Percentiles rank a stretch among this genome's conserved stretches.
phyloP scores from a whole-genome alignment of 805 yeast species.

The Trichomonascus vanleenenianus region DNA sequence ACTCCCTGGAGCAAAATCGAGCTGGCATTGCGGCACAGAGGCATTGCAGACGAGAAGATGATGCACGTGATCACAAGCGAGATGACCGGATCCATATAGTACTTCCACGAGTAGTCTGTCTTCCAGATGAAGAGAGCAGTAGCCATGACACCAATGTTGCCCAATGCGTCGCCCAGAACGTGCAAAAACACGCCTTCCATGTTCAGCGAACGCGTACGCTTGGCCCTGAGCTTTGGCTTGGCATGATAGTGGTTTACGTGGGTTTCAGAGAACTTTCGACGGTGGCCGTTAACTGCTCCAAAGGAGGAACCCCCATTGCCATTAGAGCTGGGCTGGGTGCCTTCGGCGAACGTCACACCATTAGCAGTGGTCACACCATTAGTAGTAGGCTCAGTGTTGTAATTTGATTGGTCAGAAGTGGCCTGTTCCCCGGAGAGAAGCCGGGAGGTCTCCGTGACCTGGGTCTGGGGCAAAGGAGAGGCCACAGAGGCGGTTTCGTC shows the following conservation, averaged over 20 bases:
- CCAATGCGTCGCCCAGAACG: slow-evolving; percentile 92
- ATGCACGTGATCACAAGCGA: slow-evolving; percentile 81
- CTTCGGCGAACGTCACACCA: neutral
- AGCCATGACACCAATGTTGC: slow-evolving; percentile 85
- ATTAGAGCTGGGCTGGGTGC: too few relatives aligned
- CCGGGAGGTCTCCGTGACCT: slow-evolving; percentile 20
- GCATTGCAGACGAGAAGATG: slow-evolving; percentile 86
- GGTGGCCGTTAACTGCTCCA: neutral
- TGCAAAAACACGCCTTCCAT: slow-evolving; percentile 97
- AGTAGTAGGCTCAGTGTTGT: too few relatives aligned
- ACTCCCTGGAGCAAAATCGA: slow-evolving; percentile 88
- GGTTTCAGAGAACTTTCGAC: slow-evolving; percentile 11
- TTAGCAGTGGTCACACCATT: too few relatives aligned
- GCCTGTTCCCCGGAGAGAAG: slow-evolving; percentile 20
- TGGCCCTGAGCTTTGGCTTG: slow-evolving; percentile 17
- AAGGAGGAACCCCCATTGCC: neutral
- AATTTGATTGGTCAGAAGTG: neutral
- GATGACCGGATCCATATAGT: slow-evolving; percentile 75
- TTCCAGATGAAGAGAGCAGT: slow-evolving; percentile 93
- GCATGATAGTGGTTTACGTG: slow-evolving; percentile 28
- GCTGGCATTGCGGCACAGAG: slow-evolving; percentile 78
- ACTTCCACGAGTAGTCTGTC: slow-evolving; percentile 83
- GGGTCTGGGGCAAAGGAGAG: too few relatives aligned
- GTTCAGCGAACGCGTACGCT: slow-evolving; percentile 54
- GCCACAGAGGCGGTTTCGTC: neutral